phyloP scores from a whole-genome alignment of 2,329 filamentous ascomycete species.

The Myotisia sp. region DNA sequence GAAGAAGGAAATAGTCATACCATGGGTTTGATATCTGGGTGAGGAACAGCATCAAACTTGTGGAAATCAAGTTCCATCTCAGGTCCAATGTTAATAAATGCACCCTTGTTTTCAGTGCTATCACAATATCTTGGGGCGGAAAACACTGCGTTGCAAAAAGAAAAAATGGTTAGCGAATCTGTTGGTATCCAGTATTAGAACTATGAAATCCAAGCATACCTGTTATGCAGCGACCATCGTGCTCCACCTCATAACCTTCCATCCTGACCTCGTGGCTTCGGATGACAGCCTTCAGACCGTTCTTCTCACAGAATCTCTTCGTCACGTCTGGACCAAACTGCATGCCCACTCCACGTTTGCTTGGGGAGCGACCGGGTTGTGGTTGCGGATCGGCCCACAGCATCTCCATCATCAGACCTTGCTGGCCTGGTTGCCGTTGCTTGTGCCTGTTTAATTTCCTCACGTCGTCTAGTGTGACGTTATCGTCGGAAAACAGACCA shows the following conservation, averaged over 20 bases:
- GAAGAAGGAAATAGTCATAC: constrained; percentile 26
- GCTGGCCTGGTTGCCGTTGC: constrained; percentile 83
- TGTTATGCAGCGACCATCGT: constrained; percentile 89
- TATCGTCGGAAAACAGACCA: constrained; percentile 89
- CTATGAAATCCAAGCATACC: no score
- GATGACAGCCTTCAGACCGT: constrained; percentile 86
- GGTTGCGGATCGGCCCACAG: constrained; percentile 95
- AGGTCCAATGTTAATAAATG: constrained; percentile 90
- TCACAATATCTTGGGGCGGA: constrained; percentile 96
- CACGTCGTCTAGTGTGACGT: constrained; percentile 80
- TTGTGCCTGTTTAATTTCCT: constrained; percentile 80
- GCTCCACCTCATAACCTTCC: constrained; percentile 98
- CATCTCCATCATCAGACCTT: constrained; percentile 99
- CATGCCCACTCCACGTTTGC: constrained; percentile 90
- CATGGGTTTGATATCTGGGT: constrained; percentile 92
- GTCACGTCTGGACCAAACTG: constrained; percentile 96
- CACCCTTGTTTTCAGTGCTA: constrained; percentile 92
- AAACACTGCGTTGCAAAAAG: constrained; percentile 49
- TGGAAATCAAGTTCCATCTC: constrained; percentile 86
- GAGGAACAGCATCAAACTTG: constrained; percentile 91
- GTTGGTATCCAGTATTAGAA: no score
- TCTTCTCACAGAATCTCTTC: constrained; percentile 90
- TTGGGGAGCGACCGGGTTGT: constrained; percentile 71
- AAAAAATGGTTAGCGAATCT: not conserved
- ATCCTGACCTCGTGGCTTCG: constrained; percentile 96